Conservation (phyloP, 768 basidiomycete species). For the Calocera cornea region DNA sequence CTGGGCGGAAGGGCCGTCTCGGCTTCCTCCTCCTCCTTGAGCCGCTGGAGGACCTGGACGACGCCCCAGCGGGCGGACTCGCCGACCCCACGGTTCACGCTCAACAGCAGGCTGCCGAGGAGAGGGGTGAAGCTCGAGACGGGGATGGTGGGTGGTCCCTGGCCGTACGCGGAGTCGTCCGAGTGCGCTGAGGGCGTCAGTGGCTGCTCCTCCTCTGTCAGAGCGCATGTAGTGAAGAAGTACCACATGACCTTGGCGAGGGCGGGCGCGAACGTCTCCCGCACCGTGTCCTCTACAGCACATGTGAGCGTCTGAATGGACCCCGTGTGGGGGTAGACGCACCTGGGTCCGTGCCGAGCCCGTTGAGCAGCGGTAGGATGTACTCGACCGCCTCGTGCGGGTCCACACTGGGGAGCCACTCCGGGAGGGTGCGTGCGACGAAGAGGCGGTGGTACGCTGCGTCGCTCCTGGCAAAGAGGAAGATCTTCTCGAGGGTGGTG, state of each 20-base stretch:
- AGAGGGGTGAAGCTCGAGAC: constrained; percentile 86
- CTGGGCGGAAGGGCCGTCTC: constrained; percentile 15
- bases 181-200: not conserved
- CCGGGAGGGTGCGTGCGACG: constrained; percentile 73
- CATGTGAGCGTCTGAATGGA: not conserved
- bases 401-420: constrained; percentile 57
- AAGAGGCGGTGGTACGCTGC: constrained; percentile 57
- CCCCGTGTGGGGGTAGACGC: constrained; percentile 15
- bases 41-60: constrained; percentile 60
- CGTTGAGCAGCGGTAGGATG: constrained; percentile 76
- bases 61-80: constrained; percentile 60
- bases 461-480: constrained; percentile 71
- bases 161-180: not conserved
- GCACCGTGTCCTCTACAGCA: constrained; percentile 62
- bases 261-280: constrained; percentile 72
- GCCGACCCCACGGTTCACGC: constrained; percentile 58
- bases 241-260: constrained; percentile 81
- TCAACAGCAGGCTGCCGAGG: constrained; percentile 75
- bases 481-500: constrained; percentile 79
- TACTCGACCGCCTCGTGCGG: constrained; percentile 86
- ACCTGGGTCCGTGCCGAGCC: constrained; percentile 80
- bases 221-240: constrained; percentile 44
- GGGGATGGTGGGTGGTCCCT: constrained; percentile 37
- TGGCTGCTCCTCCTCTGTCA: not conserved
- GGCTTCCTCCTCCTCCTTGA: constrained; percentile 45